Evolutionary conservation across 768 basidiomycete genomes (phyloP), one percentile per base, ranked within the genome.

Genomic region (Fomitopsis serialis): DNA sequence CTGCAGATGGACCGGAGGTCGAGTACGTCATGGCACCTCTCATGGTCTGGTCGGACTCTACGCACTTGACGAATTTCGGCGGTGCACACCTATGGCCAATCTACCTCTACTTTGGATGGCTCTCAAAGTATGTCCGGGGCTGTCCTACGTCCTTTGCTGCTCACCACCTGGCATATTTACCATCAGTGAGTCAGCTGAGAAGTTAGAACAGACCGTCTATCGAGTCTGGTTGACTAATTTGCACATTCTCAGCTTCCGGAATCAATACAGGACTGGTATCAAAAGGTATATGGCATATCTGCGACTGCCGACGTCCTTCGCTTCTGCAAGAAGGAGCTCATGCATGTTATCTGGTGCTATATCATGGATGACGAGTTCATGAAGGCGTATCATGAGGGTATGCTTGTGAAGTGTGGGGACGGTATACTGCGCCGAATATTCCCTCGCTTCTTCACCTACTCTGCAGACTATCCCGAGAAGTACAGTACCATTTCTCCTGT

Each of bases 221-320:
- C n/a, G n/a, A n/a, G n/a, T n/a, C n/a, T n/a, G n/a, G n/a, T n/a
- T n/a, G n/a, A n/a, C n/a, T n/a, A n/a, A n/a, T n/a, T n/a, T n/a
- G n/a, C n/a, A n/a, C n/a, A n/a, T n/a, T n/a, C n/a, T n/a, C n/a
- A 74, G 70, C 56, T 77, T 3, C 68, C 69, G 0, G 71, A 73
- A 43, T 21, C 47, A 0, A 54, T 74, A n/a, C 61, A 70, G 25
- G 73, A 74, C 35, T 54, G 59, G 45, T 63, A 56, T 53, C 55
- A 21, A 40, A 36, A 42, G 27, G 48, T 42, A 45, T 65, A 58
- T 43, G 63, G 42, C 0, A 46, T 45, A 6, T 32, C 29, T 11
- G 29, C 29, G 29, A 32, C 29, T 6, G 2, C 34, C 0, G 58
- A 58, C 3, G 53, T 70, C 1, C 35, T 72, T 5, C 61, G 65